Evolutionary conservation across 2,329 filamentous ascomycete species (phyloP), one percentile per base, ranked within the genome.

Genomic region (Sporothrix dimorphospora): DNA sequence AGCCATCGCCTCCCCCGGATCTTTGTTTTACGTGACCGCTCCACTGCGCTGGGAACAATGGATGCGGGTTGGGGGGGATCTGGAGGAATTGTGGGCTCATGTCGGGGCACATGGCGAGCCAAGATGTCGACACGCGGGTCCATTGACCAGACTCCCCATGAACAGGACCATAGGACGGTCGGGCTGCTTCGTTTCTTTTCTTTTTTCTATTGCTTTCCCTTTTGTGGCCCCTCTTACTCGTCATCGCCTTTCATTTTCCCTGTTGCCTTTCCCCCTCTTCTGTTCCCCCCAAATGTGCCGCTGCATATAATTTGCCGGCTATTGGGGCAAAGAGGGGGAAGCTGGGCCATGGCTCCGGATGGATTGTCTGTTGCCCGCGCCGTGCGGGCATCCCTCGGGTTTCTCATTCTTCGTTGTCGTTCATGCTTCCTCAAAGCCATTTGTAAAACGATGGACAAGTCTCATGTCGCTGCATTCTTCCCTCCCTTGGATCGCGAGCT

Each of bases 261-360:
- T 21, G 30, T 12, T n/a, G 16, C 27, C 19, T 21, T 53, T 8
- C 30, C 21, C 38, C 49, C 3, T 38, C n/a, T 38, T 40, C n/a
- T 40, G 8, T 24, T 24, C 30, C 51, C 65, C 27, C n/a, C n/a
- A 9, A 4, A 14, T 9, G 27, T 65, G 59, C n/a, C 59, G 38
- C 59, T 27, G n/a, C 3, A 21, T 7, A 40, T 12, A 65, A 65
- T 65, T 65, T 65, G 59, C 59, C 59, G 59, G 59, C 12, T 27
- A 45, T 65, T 65, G n/a, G 38, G 59, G 59, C 59, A 65, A 65
- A 45, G 59, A 65, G 59, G 59, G 59, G 59, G 27, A 65, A 21
- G 14, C 14, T 16, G 14, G 19, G 21, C 12, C 8, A 61, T 59
- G 55, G 16, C 30, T 38, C 55, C 57, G 57, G 55, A 8, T 61